A percentile compares a stretch with the other conserved stretches of the same genome.
Evolutionary conservation across 306 rosid species (phyloP).

Genomic region (Medicago truncatula): DNA sequence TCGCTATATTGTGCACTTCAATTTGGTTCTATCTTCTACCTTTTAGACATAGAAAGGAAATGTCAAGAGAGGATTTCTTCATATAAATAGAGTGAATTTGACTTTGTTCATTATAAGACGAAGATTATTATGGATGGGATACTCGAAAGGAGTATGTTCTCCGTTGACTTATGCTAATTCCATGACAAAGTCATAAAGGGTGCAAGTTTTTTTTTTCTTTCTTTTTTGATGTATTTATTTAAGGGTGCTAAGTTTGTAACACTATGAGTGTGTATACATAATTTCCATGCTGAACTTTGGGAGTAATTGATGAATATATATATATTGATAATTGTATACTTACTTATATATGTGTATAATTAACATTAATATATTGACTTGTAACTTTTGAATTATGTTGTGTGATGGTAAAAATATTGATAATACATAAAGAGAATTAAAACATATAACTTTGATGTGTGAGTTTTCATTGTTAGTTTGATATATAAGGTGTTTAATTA

Average conservation of each 20-base stretch:
- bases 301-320: background rate
- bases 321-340: too few species aligned
- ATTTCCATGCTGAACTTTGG: background rate
- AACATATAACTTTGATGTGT: too few species aligned
- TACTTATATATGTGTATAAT: background rate
- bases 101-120: conserved; percentile 15
- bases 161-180: background rate
- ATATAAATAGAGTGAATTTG: background rate
- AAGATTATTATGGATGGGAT: conserved; percentile 34
- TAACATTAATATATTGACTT: too few species aligned
- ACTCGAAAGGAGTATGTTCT: background rate
- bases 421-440: too few species aligned
- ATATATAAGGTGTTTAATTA: too few species aligned
- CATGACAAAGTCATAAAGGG: background rate
- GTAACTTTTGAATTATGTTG: too few species aligned
- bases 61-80: background rate
- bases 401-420: too few species aligned
- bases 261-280: background rate
- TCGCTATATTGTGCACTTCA: conserved; percentile 37
- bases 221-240: background rate
- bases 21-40: conserved; percentile 38
- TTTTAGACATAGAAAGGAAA: too few species aligned
- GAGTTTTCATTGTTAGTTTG: too few species aligned
- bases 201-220: background rate
- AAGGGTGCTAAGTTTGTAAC: background rate